A percentile compares a stretch with the other conserved stretches of the same genome.
These are phyloP conservation scores for Quambalaria eucalypti DNA, from an alignment of 1,284 basidiomycete genomes.

Conservation along the genomic window DNA sequence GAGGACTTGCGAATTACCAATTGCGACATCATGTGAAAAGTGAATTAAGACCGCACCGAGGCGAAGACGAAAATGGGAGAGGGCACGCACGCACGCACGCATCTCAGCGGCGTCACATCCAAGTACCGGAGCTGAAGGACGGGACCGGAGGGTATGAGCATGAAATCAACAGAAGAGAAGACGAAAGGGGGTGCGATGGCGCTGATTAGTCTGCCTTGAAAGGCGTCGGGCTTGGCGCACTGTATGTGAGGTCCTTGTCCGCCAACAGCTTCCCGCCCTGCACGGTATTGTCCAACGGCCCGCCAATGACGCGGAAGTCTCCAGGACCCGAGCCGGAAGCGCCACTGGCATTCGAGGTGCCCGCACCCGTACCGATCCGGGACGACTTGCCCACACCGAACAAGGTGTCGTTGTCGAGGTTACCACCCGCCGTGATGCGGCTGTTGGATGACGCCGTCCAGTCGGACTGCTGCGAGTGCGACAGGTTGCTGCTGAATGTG, in stretches of 20 bases:
- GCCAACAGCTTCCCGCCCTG: slow-evolving; percentile 30
- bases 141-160: no score
- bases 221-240: slow-evolving; percentile 33
- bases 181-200: no score
- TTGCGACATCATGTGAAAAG: no score
- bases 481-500: not conserved
- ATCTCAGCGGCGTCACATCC: no score
- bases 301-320: slow-evolving; percentile 6
- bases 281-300: slow-evolving; percentile 31
- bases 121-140: no score
- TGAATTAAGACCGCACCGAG: no score
- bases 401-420: slow-evolving; percentile 40
- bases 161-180: no score
- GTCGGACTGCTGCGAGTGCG: not conserved
- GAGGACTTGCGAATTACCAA: no score
- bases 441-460: not conserved
- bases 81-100: no score
- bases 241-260: slow-evolving; percentile 28
- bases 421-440: slow-evolving; percentile 4
- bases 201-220: no score
- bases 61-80: no score
- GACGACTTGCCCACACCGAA: slow-evolving; percentile 22
- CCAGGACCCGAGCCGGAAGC: not conserved
- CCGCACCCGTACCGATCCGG: not conserved
- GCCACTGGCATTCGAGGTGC: not conserved